Evolutionary conservation across 2,329 filamentous ascomycete genomes (phyloP).

Genomic region (Aspergillus amoenus): DNA sequence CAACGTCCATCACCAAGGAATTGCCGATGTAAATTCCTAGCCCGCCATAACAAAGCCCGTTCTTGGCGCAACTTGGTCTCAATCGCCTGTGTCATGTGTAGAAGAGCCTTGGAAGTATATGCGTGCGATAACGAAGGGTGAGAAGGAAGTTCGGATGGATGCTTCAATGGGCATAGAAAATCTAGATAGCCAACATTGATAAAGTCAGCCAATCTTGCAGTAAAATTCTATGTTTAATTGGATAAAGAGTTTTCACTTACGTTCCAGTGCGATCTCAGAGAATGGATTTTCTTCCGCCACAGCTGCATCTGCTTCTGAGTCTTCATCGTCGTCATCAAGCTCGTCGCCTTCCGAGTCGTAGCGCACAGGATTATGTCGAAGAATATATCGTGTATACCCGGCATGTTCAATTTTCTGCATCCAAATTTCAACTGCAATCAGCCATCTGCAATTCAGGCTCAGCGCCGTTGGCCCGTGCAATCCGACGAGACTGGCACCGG

Average conservation of each 20-base stretch:
- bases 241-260: constrained; percentile 37
- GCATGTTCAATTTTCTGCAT: constrained; percentile 60
- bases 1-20: constrained; percentile 62
- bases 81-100: constrained; percentile 56
- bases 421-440: not conserved
- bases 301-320: constrained; percentile 57
- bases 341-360: constrained; percentile 66
- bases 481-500: not conserved
- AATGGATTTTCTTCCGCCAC: constrained; percentile 64
- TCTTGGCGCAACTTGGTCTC: constrained; percentile 60
- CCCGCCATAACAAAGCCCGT: constrained; percentile 54
- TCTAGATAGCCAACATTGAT: constrained; percentile 37
- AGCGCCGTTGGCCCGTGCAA: not conserved
- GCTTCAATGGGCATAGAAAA: constrained; percentile 61
- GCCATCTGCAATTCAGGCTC: not conserved
- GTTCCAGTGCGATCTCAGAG: constrained; percentile 56
- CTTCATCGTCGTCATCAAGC: constrained; percentile 57
- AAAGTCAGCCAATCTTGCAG: constrained; percentile 7
- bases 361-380: constrained; percentile 58
- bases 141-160: constrained; percentile 58
- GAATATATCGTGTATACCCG: constrained; percentile 60
- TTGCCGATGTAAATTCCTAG: constrained; percentile 58
- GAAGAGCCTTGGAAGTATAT: constrained; percentile 60
- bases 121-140: constrained; percentile 60
- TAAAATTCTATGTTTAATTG: not conserved